These are phyloP conservation scores for Russula sp. DNA, from an alignment of 768 basidiomycete genomes.

Conservation along the genomic window DNA sequence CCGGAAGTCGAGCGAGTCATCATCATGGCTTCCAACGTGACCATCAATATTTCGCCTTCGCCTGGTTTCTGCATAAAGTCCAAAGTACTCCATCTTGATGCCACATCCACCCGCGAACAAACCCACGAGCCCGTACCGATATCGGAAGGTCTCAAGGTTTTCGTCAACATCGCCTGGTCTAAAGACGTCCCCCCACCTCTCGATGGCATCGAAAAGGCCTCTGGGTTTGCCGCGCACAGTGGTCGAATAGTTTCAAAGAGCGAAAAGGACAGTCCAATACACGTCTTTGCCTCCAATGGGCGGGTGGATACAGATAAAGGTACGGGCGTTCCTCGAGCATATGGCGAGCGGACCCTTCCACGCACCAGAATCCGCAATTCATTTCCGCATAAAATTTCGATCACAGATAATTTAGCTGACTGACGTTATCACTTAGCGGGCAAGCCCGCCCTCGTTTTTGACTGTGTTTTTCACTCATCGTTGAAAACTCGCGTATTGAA, in stretches of 20 bases:
- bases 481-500: conserved; percentile 58
- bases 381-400: not conserved
- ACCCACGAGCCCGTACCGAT: conserved; percentile 39
- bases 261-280: conserved; percentile 54
- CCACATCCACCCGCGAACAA: conserved; percentile 21
- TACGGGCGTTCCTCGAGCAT: conserved; percentile 32
- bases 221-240: conserved; percentile 57
- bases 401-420: not conserved
- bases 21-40: conserved; percentile 18
- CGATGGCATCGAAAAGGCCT: conserved; percentile 52
- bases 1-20: not conserved
- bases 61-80: conserved; percentile 76
- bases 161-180: conserved; percentile 75
- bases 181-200: conserved; percentile 66
- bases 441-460: conserved; percentile 65
- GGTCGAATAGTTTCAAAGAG: conserved; percentile 38
- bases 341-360: not conserved
- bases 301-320: conserved; percentile 69
- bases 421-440: conserved; percentile 49
- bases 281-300: conserved; percentile 64
- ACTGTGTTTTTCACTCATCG: conserved; percentile 61
- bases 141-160: conserved; percentile 57
- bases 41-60: conserved; percentile 40
- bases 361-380: not conserved
- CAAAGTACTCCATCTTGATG: conserved; percentile 40